Conservation (phyloP, 2,329 filamentous ascomycete genomes). For the Paecilomyces fulvus region DNA sequence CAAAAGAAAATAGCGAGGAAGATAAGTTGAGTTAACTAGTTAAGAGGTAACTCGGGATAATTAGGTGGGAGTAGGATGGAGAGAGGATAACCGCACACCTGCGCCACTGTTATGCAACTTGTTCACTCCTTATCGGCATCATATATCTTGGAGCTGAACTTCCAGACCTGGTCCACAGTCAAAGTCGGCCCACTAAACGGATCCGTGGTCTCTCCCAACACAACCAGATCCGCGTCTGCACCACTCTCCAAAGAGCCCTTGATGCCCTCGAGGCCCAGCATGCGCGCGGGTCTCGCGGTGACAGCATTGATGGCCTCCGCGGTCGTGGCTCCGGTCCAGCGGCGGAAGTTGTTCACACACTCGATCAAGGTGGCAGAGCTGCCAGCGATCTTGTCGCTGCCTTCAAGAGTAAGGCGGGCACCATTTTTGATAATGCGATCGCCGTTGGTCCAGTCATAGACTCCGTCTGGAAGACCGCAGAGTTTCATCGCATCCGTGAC, state of each 20-base stretch:
- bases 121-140: conserved; percentile 22
- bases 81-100: not conserved
- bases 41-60: not conserved
- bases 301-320: conserved; percentile 33
- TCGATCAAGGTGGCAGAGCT: conserved; percentile 42
- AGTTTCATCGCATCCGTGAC: conserved; percentile 91
- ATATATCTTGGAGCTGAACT: conserved; percentile 32
- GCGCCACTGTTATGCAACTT: not conserved
- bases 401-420: conserved; percentile 63
- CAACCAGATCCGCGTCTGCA: conserved; percentile 35
- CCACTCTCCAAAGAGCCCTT: conserved; percentile 33
- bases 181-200: conserved; percentile 22
- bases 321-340: conserved; percentile 31
- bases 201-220: conserved; percentile 27
- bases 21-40: not conserved
- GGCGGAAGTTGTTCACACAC: conserved; percentile 37
- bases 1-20: not conserved
- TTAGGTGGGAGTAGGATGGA: not conserved
- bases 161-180: conserved; percentile 37
- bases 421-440: conserved; percentile 55
- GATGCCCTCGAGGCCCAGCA: conserved; percentile 29
- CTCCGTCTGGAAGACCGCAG: conserved; percentile 72
- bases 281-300: conserved; percentile 30
- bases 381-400: conserved; percentile 69
- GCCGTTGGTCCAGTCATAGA: conserved; percentile 77